phyloP scores from a whole-genome alignment of 2,329 filamentous ascomycete species.

The Aspergillus novoparasiticus region DNA sequence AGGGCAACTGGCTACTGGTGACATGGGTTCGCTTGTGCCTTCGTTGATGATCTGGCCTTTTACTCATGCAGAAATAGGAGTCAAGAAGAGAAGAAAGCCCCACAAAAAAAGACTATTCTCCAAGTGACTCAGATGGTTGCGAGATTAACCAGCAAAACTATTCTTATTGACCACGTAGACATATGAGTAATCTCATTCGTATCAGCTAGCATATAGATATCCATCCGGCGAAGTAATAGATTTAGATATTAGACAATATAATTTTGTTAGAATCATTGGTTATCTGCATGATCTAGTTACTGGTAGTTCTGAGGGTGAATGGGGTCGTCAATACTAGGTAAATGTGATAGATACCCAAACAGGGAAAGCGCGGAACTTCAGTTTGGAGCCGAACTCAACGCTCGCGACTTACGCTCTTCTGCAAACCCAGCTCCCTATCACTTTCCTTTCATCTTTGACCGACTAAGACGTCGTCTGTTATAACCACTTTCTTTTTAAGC shows the following conservation, averaged over 20 bases:
- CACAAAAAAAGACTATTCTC: constrained; percentile 4
- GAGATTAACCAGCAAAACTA: background rate
- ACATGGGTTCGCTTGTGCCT: background rate
- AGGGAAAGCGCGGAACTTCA: constrained; percentile 23
- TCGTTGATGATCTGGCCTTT: background rate
- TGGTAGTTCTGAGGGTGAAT: background rate
- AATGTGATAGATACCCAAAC: constrained; percentile 18
- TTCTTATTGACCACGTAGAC: background rate
- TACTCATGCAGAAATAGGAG: background rate
- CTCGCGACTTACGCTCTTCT: constrained; percentile 6
- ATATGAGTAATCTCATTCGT: background rate
- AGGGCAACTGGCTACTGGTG: background rate
- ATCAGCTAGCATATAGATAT: background rate
- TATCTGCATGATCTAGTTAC: background rate
- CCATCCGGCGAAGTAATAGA: constrained; percentile 1
- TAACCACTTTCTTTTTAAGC: background rate
- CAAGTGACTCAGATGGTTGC: constrained; percentile 3
- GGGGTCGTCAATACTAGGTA: background rate
- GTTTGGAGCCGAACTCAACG: constrained; percentile 15
- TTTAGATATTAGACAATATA: constrained; percentile 8
- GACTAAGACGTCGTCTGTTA: background rate
- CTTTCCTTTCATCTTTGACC: background rate
- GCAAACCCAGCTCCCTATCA: constrained; percentile 7
- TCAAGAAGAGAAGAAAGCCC: constrained; percentile 1
- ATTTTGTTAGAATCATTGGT: background rate